Base-by-base conservation (phyloP, 129 eudicot genomes). In the Artemisia annua region DNA sequence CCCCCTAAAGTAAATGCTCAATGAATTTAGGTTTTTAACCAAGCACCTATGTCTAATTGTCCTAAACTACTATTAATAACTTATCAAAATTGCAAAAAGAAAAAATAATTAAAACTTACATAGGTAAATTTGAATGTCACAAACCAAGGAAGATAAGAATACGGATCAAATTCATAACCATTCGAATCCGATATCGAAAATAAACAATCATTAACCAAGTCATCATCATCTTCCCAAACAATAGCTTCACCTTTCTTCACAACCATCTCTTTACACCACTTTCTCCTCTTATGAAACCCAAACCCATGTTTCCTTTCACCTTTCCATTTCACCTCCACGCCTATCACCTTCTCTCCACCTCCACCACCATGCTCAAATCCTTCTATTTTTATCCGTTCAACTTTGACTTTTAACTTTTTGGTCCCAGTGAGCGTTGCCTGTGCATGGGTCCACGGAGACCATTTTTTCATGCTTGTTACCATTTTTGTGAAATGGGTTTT, bases 241-340 rank as follows among this genome's bases (percentile, higher is more conserved):
- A 85, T 53, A 35, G 67, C 48, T 53, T 76, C 75, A 11, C 87
- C 86, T 75, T 70, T 80, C 61, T 67, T 79, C 48, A 77, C 50
- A 65, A 74, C 3, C 28, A 59, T 74, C 64, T 83, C 79, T 16
- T 70, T 75, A 13, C 80, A 83, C n/a, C 73, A 59, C 18, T 48
- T 48, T 81, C 80, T 5, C 14, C 80, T 76, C 39, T 68, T 74
- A 48, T 82, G 77, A 56, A 87, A 83, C 44, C 83, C 85, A 16
- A 83, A 69, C 4, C 86, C 84, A 7, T 78, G 78, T 74, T 67
- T 83, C 20, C 68, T 63, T 66, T 76, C 82, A 4, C 95, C 97
- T 71, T 80, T 84, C 95, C 97, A 91, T 62, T 71, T 84, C n/a
- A 91, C 48, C 55, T 79, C 82, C 12, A 91, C 35, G 15, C 81